Base-by-base conservation (phyloP, 495 filamentous ascomycete genomes). In the Penicillium pancosmium region DNA sequence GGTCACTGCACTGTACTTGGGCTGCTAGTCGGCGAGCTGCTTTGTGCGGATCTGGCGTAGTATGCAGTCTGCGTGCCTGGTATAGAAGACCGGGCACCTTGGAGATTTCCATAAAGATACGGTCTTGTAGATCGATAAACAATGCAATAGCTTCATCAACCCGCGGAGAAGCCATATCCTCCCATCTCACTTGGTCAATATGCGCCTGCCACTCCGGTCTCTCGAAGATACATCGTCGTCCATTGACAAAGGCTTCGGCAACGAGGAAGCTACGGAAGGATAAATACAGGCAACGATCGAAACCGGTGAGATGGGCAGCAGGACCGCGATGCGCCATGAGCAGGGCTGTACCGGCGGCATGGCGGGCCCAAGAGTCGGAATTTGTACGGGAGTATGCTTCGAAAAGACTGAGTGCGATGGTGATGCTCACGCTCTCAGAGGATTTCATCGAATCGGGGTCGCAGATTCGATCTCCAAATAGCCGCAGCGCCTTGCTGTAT, bases 241-340 rank as follows among this genome's bases (percentile, higher is more conserved):
- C 60, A 21, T 64, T 54, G 4, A 67, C 50, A 23, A 67, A 72
- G 2, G 68, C 56, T 50, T 74, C 59, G 12, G 66, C 56, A 52
- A 74, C 55, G 13, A 73, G 33, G 16, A 68, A 69, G 44, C 66
- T 72, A 10, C 71, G 66, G 53, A 68, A 73, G 23, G 66, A 68
- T 16, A 68, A 46, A 33, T 74, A 71, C 0, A 76, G 49, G 19
- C 56, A 56, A 13, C 54, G 61, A 15, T 72, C 71, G 49, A 73
- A 71, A 10, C 67, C 71, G 3, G 56, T 60, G 3, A 65, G 52
- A 46, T 73, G 65, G 2, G 67, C 61, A n/a, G 40, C 54, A 2
- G 69, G 65, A 3, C 71, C 70, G 18, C 73, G 69, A n/a, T 68
- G 61, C 6, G 60, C 62, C 57, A 74, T 70, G 6, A 73, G 58